Evolutionary conservation across 2,329 filamentous ascomycete species (phyloP).

Genomic region (Apiospora pterosperma): DNA sequence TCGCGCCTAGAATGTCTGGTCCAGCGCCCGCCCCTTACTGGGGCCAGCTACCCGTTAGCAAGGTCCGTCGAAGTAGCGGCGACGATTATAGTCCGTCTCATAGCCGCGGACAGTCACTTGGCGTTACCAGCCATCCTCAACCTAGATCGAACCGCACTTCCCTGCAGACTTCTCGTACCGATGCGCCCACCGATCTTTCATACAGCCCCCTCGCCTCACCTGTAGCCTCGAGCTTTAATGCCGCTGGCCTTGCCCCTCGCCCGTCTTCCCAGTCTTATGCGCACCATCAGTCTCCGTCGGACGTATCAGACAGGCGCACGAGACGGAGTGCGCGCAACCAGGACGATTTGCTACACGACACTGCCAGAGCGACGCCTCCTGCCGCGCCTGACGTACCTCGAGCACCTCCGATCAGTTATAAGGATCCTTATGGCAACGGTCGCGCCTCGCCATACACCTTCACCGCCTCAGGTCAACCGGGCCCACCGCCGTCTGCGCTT

Average conservation of each 20-base stretch:
- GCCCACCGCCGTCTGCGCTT: slow-evolving; percentile 23
- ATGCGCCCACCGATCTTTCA: slow-evolving; percentile 55
- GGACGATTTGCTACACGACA: slow-evolving; percentile 35
- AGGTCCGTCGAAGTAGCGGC: slow-evolving; percentile 35
- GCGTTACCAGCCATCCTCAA: slow-evolving; percentile 26
- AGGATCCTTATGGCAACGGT: slow-evolving; percentile 41
- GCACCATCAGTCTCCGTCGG: slow-evolving; percentile 37
- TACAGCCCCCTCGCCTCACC: slow-evolving; percentile 57
- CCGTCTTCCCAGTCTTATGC: slow-evolving; percentile 55
- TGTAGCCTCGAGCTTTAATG: slow-evolving; percentile 45
- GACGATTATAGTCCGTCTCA: slow-evolving; percentile 28
- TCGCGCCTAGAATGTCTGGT: slow-evolving; percentile 7
- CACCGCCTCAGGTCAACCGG: slow-evolving; percentile 26
- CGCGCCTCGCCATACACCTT: slow-evolving; percentile 26
- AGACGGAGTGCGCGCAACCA: slow-evolving; percentile 39
- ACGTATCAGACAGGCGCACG: slow-evolving; percentile 40
- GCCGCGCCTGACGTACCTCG: slow-evolving; percentile 60
- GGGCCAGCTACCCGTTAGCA: slow-evolving; percentile 53
- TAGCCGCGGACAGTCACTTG: slow-evolving; percentile 31
- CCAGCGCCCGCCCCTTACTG: slow-evolving; percentile 43
- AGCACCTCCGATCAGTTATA: slow-evolving; percentile 56
- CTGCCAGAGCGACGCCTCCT: slow-evolving; percentile 36
- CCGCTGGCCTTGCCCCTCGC: slow-evolving; percentile 53
- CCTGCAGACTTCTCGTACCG: slow-evolving; percentile 52
- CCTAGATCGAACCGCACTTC: slow-evolving; percentile 50